Conservation (phyloP, 108 stramenopile species). For the Nitzschia palea region DNA sequence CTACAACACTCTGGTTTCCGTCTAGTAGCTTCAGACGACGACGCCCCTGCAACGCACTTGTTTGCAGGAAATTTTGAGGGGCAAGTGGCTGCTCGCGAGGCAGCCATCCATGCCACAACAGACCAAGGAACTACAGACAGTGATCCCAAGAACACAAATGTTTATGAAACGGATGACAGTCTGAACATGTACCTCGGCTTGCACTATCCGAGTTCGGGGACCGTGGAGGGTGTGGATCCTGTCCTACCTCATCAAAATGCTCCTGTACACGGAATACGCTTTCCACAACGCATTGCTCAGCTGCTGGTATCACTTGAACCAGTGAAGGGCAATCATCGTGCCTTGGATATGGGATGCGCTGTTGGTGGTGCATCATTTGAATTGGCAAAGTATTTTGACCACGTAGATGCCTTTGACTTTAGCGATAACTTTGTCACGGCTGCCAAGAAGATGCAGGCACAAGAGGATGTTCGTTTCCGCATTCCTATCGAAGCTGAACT, state of each 20-base stretch:
- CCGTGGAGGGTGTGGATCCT: slow-evolving; percentile 48
- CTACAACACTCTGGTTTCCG: slow-evolving; percentile 94
- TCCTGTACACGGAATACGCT: slow-evolving; percentile 62
- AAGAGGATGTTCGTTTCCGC: slow-evolving; percentile 60
- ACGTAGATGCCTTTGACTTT: slow-evolving; percentile 91
- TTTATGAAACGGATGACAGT: slow-evolving; percentile 73
- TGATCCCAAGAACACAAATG: slow-evolving; percentile 24
- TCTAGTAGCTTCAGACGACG: slow-evolving; percentile 73
- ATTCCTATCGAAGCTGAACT: slow-evolving; percentile 84
- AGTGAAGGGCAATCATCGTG: slow-evolving; percentile 46
- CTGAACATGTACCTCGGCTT: slow-evolving; percentile 81
- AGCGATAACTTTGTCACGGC: slow-evolving; percentile 78
- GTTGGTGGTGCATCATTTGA: slow-evolving; percentile 91
- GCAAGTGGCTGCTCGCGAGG: slow-evolving; percentile 57
- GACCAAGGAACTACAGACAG: background rate
- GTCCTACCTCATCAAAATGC: slow-evolving; percentile 60
- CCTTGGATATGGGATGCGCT: slow-evolving; percentile 90
- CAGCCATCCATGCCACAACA: background rate
- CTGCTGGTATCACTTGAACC: slow-evolving; percentile 55
- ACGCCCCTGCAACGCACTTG: slow-evolving; percentile 76
- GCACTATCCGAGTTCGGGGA: slow-evolving; percentile 71
- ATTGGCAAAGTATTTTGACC: slow-evolving; percentile 80
- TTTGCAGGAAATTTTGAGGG: slow-evolving; percentile 74
- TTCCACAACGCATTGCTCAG: slow-evolving; percentile 72
- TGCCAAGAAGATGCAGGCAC: slow-evolving; percentile 74